These are phyloP conservation scores for Dryadomyces quercivorus DNA, from an alignment of 2,329 filamentous ascomycete species.

Conservation along the genomic window DNA sequence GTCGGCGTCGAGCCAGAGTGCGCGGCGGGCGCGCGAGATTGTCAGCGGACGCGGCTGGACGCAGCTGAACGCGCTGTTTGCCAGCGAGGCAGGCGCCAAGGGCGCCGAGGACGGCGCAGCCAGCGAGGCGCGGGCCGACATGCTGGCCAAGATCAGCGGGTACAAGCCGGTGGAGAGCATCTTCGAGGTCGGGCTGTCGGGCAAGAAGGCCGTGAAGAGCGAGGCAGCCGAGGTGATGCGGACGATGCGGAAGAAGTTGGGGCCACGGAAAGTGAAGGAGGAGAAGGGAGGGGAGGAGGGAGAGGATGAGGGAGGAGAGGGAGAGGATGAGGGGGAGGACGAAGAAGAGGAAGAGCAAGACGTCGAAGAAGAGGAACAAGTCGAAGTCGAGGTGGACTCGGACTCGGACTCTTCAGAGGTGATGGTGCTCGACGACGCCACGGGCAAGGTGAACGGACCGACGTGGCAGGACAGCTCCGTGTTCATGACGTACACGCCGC, in stretches of 20 bases:
- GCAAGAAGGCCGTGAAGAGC: constrained; percentile 47
- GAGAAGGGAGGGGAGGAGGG: constrained; percentile 44
- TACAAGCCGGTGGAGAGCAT: constrained; percentile 89
- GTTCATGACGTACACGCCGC: constrained; percentile 94
- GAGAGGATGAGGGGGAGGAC: constrained; percentile 50
- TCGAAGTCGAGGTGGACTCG: constrained; percentile 20
- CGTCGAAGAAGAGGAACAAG: constrained; percentile 22
- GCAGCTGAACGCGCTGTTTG: constrained; percentile 71
- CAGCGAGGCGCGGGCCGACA: constrained; percentile 59
- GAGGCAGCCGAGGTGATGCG: constrained; percentile 68
- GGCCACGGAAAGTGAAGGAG: constrained; percentile 34
- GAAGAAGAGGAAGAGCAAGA: constrained; percentile 41
- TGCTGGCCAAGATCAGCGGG: constrained; percentile 78
- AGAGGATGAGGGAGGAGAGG: constrained; percentile 20
- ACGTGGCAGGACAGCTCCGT: constrained; percentile 76
- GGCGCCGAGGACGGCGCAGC: constrained; percentile 30
- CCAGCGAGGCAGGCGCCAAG: constrained; percentile 31
- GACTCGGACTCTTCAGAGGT: constrained; percentile 31
- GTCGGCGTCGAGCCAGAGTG: constrained; percentile 80
- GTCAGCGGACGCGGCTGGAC: constrained; percentile 58
- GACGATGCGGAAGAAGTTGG: constrained; percentile 57
- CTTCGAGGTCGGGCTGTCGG: constrained; percentile 73
- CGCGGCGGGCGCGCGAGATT: constrained; percentile 72
- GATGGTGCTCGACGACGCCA: constrained; percentile 50
- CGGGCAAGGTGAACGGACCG: constrained; percentile 21